phyloP scores from a whole-genome alignment of 805 yeast species.

The Tanozyma kutaoensis region DNA sequence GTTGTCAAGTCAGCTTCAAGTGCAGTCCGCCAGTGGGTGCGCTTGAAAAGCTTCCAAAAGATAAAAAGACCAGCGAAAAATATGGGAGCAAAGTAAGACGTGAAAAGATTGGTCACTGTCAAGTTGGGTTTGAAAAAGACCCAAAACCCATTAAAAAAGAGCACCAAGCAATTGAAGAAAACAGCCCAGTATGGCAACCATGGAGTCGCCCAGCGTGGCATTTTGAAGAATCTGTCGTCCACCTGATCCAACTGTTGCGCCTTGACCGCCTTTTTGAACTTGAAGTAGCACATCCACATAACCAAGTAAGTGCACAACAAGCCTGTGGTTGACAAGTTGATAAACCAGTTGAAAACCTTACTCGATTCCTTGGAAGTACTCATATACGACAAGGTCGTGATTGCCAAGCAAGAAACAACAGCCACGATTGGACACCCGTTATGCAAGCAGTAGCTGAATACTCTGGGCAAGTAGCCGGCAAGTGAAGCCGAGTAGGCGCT shows the following conservation, averaged over 20 bases:
- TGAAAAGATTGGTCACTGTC: conserved; percentile 19
- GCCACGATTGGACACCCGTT: conserved; percentile 62
- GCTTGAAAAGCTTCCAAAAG: conserved; percentile 38
- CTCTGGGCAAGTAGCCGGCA: conserved; percentile 71
- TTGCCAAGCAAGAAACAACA: conserved; percentile 15
- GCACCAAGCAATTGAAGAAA: conserved; percentile 10
- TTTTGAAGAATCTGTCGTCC: conserved; percentile 5
- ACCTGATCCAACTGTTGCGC: conserved; percentile 24
- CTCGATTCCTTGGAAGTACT: conserved; percentile 40
- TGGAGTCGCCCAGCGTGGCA: conserved; percentile 4
- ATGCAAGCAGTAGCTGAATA: conserved; percentile 48
- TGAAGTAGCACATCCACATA: conserved; percentile 41
- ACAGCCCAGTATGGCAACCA: conserved; percentile 7
- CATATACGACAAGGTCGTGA: conserved; percentile 12
- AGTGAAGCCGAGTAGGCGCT: conserved; percentile 49
- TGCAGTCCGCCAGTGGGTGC: conserved; percentile 31
- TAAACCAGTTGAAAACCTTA: conserved; percentile 58
- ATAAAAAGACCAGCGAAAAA: conserved; percentile 36
- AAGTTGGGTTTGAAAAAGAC: conserved; percentile 23
- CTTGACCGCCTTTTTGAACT: conserved; percentile 13
- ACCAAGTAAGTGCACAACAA: conserved; percentile 52
- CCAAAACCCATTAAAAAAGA: conserved; percentile 29
- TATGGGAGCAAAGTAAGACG: conserved; percentile 24
- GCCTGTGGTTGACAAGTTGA: conserved; percentile 51
- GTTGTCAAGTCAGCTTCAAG: conserved; percentile 38